Conservation (phyloP, 2,329 filamentous ascomycete genomes). For the Tolypocladium tropicale region DNA sequence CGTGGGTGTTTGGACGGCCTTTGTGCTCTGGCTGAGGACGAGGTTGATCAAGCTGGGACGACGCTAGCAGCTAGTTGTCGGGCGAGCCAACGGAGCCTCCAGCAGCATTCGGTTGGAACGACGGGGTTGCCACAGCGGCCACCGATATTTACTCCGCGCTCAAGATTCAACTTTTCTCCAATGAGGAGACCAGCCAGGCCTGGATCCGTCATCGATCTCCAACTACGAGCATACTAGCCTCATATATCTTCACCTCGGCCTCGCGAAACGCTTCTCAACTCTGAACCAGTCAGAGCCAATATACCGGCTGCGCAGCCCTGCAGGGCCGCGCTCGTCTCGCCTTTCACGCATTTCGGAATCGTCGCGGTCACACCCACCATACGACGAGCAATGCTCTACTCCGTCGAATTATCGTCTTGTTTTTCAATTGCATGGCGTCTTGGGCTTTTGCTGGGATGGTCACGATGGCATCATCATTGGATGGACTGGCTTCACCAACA, state of each 20-base stretch:
- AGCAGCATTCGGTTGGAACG: background rate
- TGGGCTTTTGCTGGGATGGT: background rate
- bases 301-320: background rate
- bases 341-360: background rate
- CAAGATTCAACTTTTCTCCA: background rate
- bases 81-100: conserved; percentile 2
- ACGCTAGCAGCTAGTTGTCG: conserved; percentile 20
- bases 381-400: background rate
- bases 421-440: conserved; percentile 2
- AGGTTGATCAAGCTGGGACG: conserved; percentile 29
- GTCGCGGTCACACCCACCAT: background rate
- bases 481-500: background rate
- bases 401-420: background rate
- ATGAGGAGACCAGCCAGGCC: background rate
- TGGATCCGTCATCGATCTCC: background rate
- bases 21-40: conserved; percentile 56
- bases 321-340: background rate
- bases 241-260: background rate
- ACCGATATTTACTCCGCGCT: background rate
- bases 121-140: background rate
- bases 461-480: background rate
- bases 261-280: background rate
- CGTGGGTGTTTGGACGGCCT: conserved; percentile 50
- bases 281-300: background rate
- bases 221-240: background rate